A percentile compares a stretch with the other conserved stretches of the same genome.
These are phyloP conservation scores for Didymella pinodella DNA, from an alignment of 2,329 filamentous ascomycete species.

Conservation along the genomic window DNA sequence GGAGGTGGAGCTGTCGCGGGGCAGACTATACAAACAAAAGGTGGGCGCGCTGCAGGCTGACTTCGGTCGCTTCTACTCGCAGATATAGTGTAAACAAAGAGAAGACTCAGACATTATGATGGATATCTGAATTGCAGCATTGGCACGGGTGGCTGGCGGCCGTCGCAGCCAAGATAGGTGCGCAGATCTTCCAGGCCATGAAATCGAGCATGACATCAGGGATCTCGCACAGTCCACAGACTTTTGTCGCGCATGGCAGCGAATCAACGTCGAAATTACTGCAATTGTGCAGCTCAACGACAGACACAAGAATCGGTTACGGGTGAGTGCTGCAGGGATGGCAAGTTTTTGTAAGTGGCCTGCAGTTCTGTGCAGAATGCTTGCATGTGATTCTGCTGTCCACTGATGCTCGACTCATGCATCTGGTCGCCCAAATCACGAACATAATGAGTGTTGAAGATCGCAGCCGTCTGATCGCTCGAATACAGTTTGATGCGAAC, in stretches of 20 bases:
- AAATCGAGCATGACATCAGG: conserved; percentile 15
- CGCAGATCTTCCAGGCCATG: neutral
- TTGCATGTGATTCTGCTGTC: conserved; percentile 15
- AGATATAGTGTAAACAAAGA: conserved; percentile 13
- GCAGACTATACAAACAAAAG: conserved; percentile 3
- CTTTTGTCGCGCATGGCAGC: conserved; percentile 8
- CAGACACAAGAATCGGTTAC: conserved; percentile 4
- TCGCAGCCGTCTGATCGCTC: neutral
- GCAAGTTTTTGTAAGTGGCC: conserved; percentile 15
- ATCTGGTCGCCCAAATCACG: neutral
- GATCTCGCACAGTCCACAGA: conserved; percentile 4
- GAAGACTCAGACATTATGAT: conserved; percentile 16
- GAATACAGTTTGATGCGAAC: neutral
- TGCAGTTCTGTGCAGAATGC: conserved; percentile 8
- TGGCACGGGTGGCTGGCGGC: conserved; percentile 19
- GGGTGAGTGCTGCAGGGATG: conserved; percentile 24
- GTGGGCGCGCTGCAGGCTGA: conserved; percentile 1
- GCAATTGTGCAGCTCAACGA: conserved; percentile 26
- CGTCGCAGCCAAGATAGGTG: conserved; percentile 4
- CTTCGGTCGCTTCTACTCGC: conserved; percentile 5
- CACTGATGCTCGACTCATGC: neutral
- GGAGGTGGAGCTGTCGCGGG: conserved; percentile 22
- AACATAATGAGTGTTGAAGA: neutral
- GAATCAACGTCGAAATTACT: conserved; percentile 17
- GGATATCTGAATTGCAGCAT: conserved; percentile 10